Evolutionary conservation across 1,284 basidiomycete genomes (phyloP), one percentile per base, ranked within the genome.

Genomic region (Malassezia obtusa): DNA sequence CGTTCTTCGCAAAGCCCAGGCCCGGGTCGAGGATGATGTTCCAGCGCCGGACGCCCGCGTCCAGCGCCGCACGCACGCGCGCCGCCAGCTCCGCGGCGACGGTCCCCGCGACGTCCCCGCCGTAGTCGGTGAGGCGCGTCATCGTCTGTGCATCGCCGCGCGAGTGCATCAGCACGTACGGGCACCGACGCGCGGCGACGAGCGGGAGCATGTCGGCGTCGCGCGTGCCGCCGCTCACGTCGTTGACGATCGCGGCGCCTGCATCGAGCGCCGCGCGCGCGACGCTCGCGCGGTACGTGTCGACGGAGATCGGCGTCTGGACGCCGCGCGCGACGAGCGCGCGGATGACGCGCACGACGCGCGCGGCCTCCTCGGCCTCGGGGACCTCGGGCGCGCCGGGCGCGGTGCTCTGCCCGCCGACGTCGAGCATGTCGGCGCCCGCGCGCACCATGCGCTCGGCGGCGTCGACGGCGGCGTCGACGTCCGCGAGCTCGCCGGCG

Each of bases 171-270:
- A 96, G 77, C 8, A 98, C 78, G 49, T 91, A 84, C 1, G 81
- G 81, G 1, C 77, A 76, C n/a, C 74, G 76, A 7, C 82, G 76
- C 30, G 80, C 77, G 6, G 53, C 48, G 17, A 57, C 32, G 17
- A 84, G 75, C 4, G 75, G 62, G 21, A 86, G 81, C 84, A 95
- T 89, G 45, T 76, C 74, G 3, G 62, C 4, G 64, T 68, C 57
- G 6, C 63, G 60, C 11, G 80, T 79, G 57, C 89, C 87, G 0
- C 84, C 85, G 57, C 86, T 82, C 0, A 98, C 89, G 66, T 98
- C 92, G 75, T 98, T 96, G 77, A 98, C 86, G 69, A 89, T 86
- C 65, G 85, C 87, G 10, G 88, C 91, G 0, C 94, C 92, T 0
- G 87, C 89, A 5, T 77, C 76, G 6, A 95, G 77, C 0, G 88